Conservation (phyloP, 1,284 basidiomycete species). For the Vanrija humicola region DNA sequence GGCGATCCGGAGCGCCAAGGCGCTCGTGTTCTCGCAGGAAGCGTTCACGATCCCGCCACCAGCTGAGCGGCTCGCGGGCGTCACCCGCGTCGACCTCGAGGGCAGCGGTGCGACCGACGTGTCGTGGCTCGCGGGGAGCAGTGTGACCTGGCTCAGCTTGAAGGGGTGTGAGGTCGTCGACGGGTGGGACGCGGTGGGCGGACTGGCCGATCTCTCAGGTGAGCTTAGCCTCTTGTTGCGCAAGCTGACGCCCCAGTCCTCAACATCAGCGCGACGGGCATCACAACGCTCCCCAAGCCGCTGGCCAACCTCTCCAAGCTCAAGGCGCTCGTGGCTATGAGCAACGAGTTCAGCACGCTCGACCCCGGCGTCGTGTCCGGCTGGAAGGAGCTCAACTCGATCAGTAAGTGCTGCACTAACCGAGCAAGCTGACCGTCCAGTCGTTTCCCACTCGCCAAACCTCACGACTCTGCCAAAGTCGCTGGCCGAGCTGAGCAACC, state of each 20-base stretch:
- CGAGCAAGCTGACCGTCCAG: constrained; percentile 17
- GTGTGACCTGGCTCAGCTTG: constrained; percentile 41
- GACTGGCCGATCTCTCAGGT: constrained; percentile 34
- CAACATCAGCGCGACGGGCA: constrained; percentile 36
- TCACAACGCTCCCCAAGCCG: constrained; percentile 24
- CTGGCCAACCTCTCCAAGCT: constrained; percentile 28
- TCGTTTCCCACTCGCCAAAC: constrained; percentile 43
- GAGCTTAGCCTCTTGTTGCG: constrained; percentile 4
- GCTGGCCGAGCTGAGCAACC: constrained; percentile 26
- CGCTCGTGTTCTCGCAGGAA: constrained; percentile 31
- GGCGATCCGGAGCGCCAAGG: constrained; percentile 36
- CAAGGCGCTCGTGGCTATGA: constrained; percentile 45
- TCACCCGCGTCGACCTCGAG: constrained; percentile 37
- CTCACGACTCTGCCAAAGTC: constrained; percentile 26
- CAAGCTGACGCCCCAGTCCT: constrained; percentile 26
- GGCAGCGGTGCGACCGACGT: constrained; percentile 36
- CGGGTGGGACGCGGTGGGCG: constrained; percentile 40
- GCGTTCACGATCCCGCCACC: constrained; percentile 36
- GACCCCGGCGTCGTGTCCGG: constrained; percentile 25
- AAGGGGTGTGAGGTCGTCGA: constrained; percentile 31
- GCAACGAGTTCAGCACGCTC: constrained; percentile 37
- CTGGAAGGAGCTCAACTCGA: constrained; percentile 43
- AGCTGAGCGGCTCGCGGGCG: constrained; percentile 21
- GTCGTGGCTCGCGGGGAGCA: constrained; percentile 27
- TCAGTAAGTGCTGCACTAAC: constrained; percentile 26